Base-by-base conservation (phyloP, 1,284 basidiomycete genomes). In the Marasmius sp. region DNA sequence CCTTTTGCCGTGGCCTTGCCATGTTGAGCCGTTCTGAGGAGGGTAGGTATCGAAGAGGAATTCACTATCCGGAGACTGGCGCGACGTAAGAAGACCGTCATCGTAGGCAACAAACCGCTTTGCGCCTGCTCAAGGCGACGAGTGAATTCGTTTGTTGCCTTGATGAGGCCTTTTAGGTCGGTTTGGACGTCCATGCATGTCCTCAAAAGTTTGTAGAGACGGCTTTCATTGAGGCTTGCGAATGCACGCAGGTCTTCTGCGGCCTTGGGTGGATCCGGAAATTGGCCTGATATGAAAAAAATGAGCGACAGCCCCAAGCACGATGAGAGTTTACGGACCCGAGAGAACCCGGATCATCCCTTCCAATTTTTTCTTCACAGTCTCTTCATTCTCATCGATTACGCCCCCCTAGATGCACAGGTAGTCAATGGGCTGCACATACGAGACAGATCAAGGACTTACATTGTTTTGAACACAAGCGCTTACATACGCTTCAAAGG, bases 181-280 rank as follows among this genome's bases (percentile, higher is more conserved):
- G 89, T 89, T 67, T 93, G 88, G 0, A 89, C 81, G 72, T 98
- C 94, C 77, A 94, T 85, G 68, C 92, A 89, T 0, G 85, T 88
- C 70, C 87, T 90, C 49, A 97, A 78, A 5, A 96, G 79, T 73
- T 92, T 94, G 79, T 95, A 97, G 10, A 97, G 78, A 55, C 94
- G 84, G 20, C 83, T 82, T 69, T 98, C 95, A 73, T 98, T 98
- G 43, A 89, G 77, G 63, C 91, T 91, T 1, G 95, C 95, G 68
- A 99, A 98, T 0, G 85, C 74, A 20, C 87, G 80, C 22, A 99
- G 76, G 69, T 98, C 95, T 61, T 92, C 91, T 2, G 80, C 77
- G 0, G 88, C 91, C 70, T 93, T 93, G 47, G 85, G 81, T 0
- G 85, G 79, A 58, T 98, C 95, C 3, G 86, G 81, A 67, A 88